Conservation (phyloP, 139 green algal species). For the Pleodorina starrii region DNA sequence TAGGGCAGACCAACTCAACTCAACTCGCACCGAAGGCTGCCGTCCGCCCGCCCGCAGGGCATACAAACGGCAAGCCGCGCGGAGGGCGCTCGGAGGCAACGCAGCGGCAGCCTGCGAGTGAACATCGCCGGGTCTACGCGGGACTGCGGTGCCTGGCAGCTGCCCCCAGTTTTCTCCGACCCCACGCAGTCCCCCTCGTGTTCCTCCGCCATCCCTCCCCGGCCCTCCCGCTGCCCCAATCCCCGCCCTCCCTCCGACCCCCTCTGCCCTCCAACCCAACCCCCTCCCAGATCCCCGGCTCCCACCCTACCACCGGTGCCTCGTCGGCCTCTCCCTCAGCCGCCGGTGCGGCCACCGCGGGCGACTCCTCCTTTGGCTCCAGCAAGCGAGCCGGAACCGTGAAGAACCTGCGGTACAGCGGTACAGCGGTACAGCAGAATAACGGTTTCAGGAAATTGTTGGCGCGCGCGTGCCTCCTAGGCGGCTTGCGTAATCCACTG, state of each 20-base stretch:
- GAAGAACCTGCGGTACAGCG: slow-evolving; percentile 71
- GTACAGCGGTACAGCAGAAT: background rate
- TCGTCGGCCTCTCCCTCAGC: background rate
- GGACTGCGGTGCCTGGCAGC: no score
- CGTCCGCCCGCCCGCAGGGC: no score
- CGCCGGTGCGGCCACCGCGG: slow-evolving; percentile 1
- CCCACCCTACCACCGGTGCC: background rate
- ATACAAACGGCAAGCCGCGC: no score
- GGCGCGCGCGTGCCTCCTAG: no score
- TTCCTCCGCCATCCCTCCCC: background rate
- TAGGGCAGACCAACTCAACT: background rate
- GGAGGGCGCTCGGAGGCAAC: no score
- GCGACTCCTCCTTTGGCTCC: slow-evolving; percentile 37
- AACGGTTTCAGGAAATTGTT: no score
- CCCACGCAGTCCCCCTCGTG: background rate
- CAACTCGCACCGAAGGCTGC: no score
- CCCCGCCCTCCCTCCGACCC: background rate
- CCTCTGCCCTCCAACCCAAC: background rate
- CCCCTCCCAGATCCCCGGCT: no score
- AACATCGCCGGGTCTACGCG: no score
- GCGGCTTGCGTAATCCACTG: no score
- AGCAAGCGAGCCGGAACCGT: slow-evolving; percentile 72
- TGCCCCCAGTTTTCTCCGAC: no score
- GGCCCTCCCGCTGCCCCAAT: background rate
- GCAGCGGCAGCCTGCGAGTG: no score